Conservation (phyloP, 768 basidiomycete genomes). For the Boletus tomentosulus region DNA sequence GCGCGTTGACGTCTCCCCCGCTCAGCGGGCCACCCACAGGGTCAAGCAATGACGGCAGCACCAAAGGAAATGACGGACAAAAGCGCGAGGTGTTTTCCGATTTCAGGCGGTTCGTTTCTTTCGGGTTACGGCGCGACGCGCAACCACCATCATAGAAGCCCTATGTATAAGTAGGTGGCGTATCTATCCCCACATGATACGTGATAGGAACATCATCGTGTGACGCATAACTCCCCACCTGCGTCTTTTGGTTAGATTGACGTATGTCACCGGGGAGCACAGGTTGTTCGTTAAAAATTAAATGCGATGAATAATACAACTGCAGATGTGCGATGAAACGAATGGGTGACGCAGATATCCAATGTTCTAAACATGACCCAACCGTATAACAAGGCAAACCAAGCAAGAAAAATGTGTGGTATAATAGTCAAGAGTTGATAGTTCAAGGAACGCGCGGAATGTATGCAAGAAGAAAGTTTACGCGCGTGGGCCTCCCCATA, state of each 20-base stretch:
- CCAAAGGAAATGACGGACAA: constrained; percentile 42
- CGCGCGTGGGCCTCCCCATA: constrained; percentile 11
- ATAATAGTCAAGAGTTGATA: constrained; percentile 16
- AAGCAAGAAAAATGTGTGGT: not conserved
- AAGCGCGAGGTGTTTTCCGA: constrained; percentile 85
- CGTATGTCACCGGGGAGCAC: not conserved
- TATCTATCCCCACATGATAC: not conserved
- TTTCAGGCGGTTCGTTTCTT: constrained; percentile 83
- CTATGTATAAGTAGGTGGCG: not conserved
- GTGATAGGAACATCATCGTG: not conserved
- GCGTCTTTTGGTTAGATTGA: not conserved
- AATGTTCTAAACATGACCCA: constrained; percentile 1
- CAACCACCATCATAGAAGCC: constrained; percentile 22
- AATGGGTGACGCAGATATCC: constrained; percentile 1
- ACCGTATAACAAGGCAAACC: not conserved
- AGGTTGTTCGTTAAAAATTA: not conserved
- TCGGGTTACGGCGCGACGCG: constrained; percentile 77
- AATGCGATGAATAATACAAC: constrained; percentile 17
- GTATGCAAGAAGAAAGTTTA: constrained; percentile 19
- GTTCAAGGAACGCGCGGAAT: constrained; percentile 7
- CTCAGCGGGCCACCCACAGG: constrained; percentile 61
- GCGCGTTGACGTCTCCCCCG: constrained; percentile 56
- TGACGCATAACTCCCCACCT: not conserved
- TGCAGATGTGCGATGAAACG: constrained; percentile 6
- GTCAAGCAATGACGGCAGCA: constrained; percentile 42